phyloP scores from a whole-genome alignment of 129 eudicot species.

The Calendula officinalis region DNA sequence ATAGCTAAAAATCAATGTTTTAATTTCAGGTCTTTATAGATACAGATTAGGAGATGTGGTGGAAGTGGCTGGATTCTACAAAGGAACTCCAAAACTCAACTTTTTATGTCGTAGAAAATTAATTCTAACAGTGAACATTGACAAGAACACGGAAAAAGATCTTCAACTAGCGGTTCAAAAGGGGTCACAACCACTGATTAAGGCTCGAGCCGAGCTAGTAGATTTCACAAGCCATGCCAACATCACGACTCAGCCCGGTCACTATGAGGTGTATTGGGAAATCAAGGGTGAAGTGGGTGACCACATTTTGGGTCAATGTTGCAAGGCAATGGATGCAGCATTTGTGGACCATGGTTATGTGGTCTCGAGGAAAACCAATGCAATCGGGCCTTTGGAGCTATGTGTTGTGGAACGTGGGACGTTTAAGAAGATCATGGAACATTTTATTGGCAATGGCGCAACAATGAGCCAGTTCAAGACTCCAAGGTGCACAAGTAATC shows the following conservation, averaged over 20 bases:
- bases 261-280: constrained; percentile 86
- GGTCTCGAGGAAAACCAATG: constrained; percentile 60
- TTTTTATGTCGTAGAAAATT: constrained; percentile 84
- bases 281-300: constrained; percentile 65
- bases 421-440: constrained; percentile 71
- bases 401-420: constrained; percentile 76
- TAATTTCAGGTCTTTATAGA: constrained; percentile 70
- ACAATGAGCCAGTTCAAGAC: constrained; percentile 92
- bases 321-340: constrained; percentile 70
- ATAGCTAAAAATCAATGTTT: neutral
- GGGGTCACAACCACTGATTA: constrained; percentile 55
- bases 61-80: constrained; percentile 69
- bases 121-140: constrained; percentile 70
- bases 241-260: constrained; percentile 59
- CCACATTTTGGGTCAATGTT: constrained; percentile 47
- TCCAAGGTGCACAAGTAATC: constrained; percentile 82
- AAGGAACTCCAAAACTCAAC: constrained; percentile 63
- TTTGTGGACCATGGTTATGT: constrained; percentile 83
- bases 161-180: constrained; percentile 72
- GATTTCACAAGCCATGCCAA: constrained; percentile 94
- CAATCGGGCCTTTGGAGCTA: constrained; percentile 77
- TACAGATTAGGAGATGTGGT: constrained; percentile 87
- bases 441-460: constrained; percentile 70
- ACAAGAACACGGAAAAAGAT: constrained; percentile 88
- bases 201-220: constrained; percentile 54